Evolutionary conservation across 2,329 filamentous ascomycete species (phyloP).

Genomic region (Microcera coccophila): DNA sequence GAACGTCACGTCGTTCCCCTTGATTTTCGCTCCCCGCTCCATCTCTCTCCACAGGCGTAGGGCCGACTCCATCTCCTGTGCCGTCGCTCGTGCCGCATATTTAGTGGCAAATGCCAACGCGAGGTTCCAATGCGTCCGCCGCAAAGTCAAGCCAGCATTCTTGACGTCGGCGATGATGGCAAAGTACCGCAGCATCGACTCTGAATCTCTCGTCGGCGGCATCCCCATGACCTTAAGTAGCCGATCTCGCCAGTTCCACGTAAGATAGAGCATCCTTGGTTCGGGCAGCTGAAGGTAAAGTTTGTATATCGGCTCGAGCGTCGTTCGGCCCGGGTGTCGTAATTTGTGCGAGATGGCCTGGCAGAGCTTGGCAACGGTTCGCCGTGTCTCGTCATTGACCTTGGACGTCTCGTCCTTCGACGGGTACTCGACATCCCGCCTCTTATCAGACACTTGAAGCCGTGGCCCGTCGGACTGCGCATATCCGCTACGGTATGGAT

Average conservation of each 20-base stretch:
- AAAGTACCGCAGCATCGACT: conserved; percentile 76
- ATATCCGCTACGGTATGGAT: conserved; percentile 53
- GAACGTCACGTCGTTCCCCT: conserved; percentile 76
- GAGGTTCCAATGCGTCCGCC: conserved; percentile 71
- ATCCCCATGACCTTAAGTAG: conserved; percentile 67
- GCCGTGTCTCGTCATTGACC: conserved; percentile 33
- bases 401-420: conserved; percentile 38
- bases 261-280: conserved; percentile 49
- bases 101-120: conserved; percentile 76
- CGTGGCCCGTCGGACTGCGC: conserved; percentile 48
- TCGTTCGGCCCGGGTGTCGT: conserved; percentile 38
- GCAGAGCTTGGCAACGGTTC: conserved; percentile 38
- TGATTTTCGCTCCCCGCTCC: conserved; percentile 66
- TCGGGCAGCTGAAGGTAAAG: conserved; percentile 50
- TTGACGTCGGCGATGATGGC: conserved; percentile 80
- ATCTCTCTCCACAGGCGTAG: conserved; percentile 84
- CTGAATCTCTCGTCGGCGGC: conserved; percentile 52
- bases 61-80: conserved; percentile 55
- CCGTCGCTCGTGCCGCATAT: conserved; percentile 60
- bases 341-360: conserved; percentile 39
- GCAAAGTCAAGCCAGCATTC: conserved; percentile 64
- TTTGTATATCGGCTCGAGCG: conserved; percentile 45
- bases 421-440: conserved; percentile 47
- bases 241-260: conserved; percentile 52
- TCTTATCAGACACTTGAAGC: conserved; percentile 47